phyloP scores from a whole-genome alignment of 371 early-diverging fungal species.

The Mortierella sp. region DNA sequence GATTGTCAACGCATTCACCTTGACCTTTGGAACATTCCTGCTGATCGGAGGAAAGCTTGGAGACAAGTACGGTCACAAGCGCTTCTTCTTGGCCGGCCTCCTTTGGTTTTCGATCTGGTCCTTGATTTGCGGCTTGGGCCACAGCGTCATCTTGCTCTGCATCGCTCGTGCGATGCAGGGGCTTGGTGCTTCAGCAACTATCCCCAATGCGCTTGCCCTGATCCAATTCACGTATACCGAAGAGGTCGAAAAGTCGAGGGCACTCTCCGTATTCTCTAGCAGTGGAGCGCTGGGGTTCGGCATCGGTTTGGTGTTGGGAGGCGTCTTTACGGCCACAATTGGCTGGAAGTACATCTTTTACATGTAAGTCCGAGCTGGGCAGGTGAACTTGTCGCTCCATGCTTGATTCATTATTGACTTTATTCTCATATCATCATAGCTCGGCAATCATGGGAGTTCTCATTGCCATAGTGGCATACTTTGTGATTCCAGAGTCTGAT shows the following conservation, averaged over 20 bases:
- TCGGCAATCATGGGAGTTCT: slow-evolving; percentile 55
- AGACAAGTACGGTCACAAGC: slow-evolving; percentile 58
- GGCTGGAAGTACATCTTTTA: slow-evolving; percentile 63
- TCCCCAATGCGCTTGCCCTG: slow-evolving; percentile 60
- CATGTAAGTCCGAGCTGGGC: slow-evolving; percentile 25
- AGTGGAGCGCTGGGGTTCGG: slow-evolving; percentile 59
- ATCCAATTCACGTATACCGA: slow-evolving; percentile 55
- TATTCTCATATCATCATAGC: slow-evolving; percentile 6
- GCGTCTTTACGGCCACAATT: slow-evolving; percentile 54
- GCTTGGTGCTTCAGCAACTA: slow-evolving; percentile 59
- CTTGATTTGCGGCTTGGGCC: slow-evolving; percentile 48
- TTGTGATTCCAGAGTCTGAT: slow-evolving; percentile 37
- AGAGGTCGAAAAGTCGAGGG: slow-evolving; percentile 53
- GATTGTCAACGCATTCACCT: slow-evolving; percentile 58
- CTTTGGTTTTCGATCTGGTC: slow-evolving; percentile 55
- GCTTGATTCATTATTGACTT: background rate
- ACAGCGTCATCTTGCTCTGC: slow-evolving; percentile 52
- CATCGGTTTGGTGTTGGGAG: slow-evolving; percentile 58
- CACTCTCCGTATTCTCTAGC: slow-evolving; percentile 56
- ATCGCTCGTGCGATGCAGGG: slow-evolving; percentile 59
- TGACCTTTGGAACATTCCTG: slow-evolving; percentile 61
- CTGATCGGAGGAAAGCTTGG: slow-evolving; percentile 60
- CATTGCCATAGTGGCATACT: slow-evolving; percentile 38
- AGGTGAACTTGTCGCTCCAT: background rate
- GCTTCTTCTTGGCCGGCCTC: slow-evolving; percentile 53